Evolutionary conservation across 495 filamentous ascomycete species (phyloP).

Genomic region (Penicillium herquei): DNA sequence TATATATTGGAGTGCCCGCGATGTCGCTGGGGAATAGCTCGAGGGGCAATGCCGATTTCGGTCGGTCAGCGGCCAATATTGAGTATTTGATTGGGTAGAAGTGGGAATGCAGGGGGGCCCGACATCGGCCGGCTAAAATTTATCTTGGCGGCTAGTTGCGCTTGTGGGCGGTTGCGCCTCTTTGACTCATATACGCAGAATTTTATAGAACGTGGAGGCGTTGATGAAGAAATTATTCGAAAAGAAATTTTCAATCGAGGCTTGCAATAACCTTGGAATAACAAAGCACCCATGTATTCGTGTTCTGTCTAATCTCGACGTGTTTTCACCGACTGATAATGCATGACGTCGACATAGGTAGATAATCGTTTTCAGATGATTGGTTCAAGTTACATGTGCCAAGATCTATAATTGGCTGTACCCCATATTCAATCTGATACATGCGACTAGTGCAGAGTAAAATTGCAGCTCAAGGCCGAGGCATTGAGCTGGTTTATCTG

Average conservation of each 20-base stretch:
- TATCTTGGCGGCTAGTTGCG: constrained; percentile 20
- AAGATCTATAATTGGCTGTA: too few species aligned
- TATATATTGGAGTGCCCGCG: constrained; percentile 37
- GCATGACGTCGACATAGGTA: constrained; percentile 13
- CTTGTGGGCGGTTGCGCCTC: constrained; percentile 18
- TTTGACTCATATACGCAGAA: background rate
- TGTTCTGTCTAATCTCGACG: too few species aligned
- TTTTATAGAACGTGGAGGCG: background rate
- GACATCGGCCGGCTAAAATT: constrained; percentile 23
- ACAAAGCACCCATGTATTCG: too few species aligned
- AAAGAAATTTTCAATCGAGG: too few species aligned
- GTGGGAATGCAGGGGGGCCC: constrained; percentile 8
- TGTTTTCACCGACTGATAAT: constrained; percentile 7
- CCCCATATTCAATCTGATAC: too few species aligned
- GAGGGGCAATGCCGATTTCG: constrained; percentile 45
- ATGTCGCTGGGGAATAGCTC: constrained; percentile 40
- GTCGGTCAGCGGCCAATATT: constrained; percentile 40
- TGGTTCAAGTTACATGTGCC: too few species aligned
- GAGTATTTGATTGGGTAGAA: constrained; percentile 26
- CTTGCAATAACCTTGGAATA: too few species aligned
- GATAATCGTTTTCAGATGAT: too few species aligned
- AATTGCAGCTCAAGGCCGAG: too few species aligned
- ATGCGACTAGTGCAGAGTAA: too few species aligned
- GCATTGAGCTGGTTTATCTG: too few species aligned
- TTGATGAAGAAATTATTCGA: too few species aligned